A percentile compares a stretch with the other conserved stretches of the same genome.
Conservation (phyloP, 495 filamentous ascomycete species). For the Xylaria intraflava region DNA sequence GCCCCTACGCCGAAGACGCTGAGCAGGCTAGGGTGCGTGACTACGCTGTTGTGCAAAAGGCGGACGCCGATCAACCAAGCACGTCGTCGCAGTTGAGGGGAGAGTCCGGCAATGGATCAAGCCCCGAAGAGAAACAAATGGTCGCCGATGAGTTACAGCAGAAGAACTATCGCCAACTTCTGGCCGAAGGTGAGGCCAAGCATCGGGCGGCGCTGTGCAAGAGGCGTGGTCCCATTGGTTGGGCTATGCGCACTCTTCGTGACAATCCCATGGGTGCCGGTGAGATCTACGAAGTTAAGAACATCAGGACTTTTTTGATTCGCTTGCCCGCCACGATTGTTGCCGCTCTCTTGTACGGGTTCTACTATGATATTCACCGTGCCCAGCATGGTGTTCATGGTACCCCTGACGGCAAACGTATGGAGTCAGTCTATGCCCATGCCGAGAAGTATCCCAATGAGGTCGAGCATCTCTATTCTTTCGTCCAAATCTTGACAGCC, state of each 20-base stretch:
- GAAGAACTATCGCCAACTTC: slow-evolving; percentile 49
- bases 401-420: slow-evolving; percentile 60
- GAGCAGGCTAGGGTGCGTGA: slow-evolving; percentile 36
- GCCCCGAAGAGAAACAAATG: slow-evolving; percentile 39
- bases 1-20: slow-evolving; percentile 34
- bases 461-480: slow-evolving; percentile 59
- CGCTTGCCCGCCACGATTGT: slow-evolving; percentile 55
- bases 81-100: slow-evolving; percentile 4
- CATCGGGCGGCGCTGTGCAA: slow-evolving; percentile 50
- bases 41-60: slow-evolving; percentile 30
- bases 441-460: slow-evolving; percentile 58
- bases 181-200: slow-evolving; percentile 41
- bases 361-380: slow-evolving; percentile 68
- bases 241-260: slow-evolving; percentile 64
- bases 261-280: slow-evolving; percentile 63
- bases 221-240: slow-evolving; percentile 56
- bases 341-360: slow-evolving; percentile 54
- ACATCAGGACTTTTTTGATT: slow-evolving; percentile 51
- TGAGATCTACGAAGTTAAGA: slow-evolving; percentile 59
- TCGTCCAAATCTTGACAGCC: slow-evolving; percentile 56
- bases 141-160: slow-evolving; percentile 36
- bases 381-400: slow-evolving; percentile 57
- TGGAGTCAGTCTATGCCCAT: slow-evolving; percentile 51
- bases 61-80: slow-evolving; percentile 10
- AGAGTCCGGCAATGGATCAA: background rate